phyloP scores from a whole-genome alignment of 192 early-diverging fungal genomes.

The Umbelopsis vinacea region DNA sequence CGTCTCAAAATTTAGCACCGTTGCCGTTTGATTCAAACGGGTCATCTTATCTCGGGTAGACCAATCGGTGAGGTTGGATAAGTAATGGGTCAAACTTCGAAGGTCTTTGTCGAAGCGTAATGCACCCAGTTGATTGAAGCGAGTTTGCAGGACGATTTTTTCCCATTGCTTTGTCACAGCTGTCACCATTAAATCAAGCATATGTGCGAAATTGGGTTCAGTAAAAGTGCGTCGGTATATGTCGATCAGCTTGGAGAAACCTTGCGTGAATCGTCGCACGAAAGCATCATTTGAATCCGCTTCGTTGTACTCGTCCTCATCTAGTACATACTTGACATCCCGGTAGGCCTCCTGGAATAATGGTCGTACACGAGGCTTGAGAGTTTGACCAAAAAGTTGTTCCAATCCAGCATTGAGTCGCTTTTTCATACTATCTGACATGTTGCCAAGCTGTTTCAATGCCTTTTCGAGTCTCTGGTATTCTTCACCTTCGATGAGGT shows the following conservation, averaged over 20 bases:
- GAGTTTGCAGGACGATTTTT: conserved; percentile 78
- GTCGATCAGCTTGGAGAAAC: conserved; percentile 53
- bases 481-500: conserved; percentile 52
- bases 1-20: conserved; percentile 79
- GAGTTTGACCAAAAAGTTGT: conserved; percentile 76
- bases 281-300: conserved; percentile 80
- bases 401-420: conserved; percentile 60
- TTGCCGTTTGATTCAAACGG: conserved; percentile 83
- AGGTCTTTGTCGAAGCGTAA: conserved; percentile 94
- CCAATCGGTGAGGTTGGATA: conserved; percentile 64
- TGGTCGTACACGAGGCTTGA: conserved; percentile 80
- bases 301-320: conserved; percentile 91
- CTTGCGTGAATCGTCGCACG: conserved; percentile 78
- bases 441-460: conserved; percentile 59
- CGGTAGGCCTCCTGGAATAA: conserved; percentile 81
- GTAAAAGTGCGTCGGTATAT: conserved; percentile 59
- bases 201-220: conserved; percentile 68
- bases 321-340: conserved; percentile 88
- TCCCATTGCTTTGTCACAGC: conserved; percentile 84
- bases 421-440: conserved; percentile 58
- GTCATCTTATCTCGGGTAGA: conserved; percentile 77
- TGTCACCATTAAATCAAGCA: conserved; percentile 69
- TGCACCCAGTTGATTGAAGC: conserved; percentile 92
- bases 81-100: conserved; percentile 67
- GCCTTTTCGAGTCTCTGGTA: conserved; percentile 59